Base-by-base conservation (phyloP, 2,329 filamentous ascomycete species). In the Diaporthe aspalathi region DNA sequence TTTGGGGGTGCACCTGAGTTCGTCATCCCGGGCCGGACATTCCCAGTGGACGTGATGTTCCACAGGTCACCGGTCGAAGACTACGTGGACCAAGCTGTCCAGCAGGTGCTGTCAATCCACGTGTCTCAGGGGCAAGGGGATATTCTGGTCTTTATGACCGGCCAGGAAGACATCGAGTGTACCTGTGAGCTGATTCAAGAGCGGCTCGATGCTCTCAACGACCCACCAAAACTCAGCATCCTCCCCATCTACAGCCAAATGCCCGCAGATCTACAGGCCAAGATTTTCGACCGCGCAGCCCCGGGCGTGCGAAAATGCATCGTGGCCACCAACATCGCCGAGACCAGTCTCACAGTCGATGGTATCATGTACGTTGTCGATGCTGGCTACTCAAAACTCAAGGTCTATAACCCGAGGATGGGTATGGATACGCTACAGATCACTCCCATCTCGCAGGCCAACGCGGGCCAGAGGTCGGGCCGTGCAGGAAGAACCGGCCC, bases 351-450 rank as follows among this genome's bases (percentile, higher is more conserved):
- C 83, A 99, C 96, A 0, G 96, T 99, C 7, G 96, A 99, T 79
- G 96, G 96, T 75, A 99, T 99, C 82, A 98, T 98, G 92, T 99
- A 97, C 77, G 96, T 99, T 27, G 96, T 99, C 5, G 96, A 99
- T 80, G 91, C 94, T 1, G 96, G 96, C 0, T 99, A 95, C 81
- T 97, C 94, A 2, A 99, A 99, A 81, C 89, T 98, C 79, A 99
- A 99, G 80, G 96, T 99, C 5, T 99, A 98, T 83, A 99, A 99
- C 77, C 95, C 96, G 7, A 93, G 95, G 67, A 98, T 99, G 94
- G 96, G 96, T 70, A 99, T 99, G 96, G 96, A 99, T 78, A 98
- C 95, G 0, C 88, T 99, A 17, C 96, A 98, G 78, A 97, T 99
- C 75, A 99, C 96, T 0, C 96, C 96, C 0, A 97, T 99, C 67